Evolutionary conservation across 768 basidiomycete genomes (phyloP).

Genomic region (Pseudohyphozyma bogoriensis): DNA sequence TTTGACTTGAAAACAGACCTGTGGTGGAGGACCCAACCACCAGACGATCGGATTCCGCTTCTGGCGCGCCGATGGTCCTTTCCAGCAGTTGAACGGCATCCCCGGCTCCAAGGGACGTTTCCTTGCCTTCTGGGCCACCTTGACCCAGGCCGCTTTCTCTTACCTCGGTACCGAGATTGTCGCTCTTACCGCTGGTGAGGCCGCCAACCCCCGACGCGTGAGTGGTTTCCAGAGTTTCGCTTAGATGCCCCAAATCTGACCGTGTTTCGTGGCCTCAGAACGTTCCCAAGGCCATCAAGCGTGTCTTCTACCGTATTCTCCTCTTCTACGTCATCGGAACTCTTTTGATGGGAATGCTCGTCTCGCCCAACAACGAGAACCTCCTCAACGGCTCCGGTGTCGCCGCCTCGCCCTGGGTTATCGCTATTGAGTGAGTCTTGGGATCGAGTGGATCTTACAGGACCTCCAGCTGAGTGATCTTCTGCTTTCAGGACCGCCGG

Average conservation of each 20-base stretch:
- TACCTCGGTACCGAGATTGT: conserved; percentile 50
- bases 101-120: conserved; percentile 51
- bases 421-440: conserved; percentile 49
- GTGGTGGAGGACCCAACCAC: conserved; percentile 39
- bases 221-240: conserved; percentile 42
- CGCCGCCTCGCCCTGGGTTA: conserved; percentile 44
- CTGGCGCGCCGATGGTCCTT: conserved; percentile 27
- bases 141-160: conserved; percentile 49
- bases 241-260: neutral
- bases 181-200: conserved; percentile 43
- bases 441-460: neutral
- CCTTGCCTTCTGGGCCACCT: conserved; percentile 54
- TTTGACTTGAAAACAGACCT: too few species aligned
- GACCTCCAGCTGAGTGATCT: neutral
- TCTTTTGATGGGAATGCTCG: conserved; percentile 68
- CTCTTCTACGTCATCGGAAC: conserved; percentile 43
- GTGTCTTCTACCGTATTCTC: conserved; percentile 51
- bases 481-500: conserved; percentile 46
- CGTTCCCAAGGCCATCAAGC: conserved; percentile 57
- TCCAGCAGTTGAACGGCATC: conserved; percentile 40
- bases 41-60: conserved; percentile 37
- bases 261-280: too few species aligned
- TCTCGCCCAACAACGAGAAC: conserved; percentile 54
- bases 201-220: conserved; percentile 43
- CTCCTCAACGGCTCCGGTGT: neutral